Conservation (phyloP, 768 basidiomycete genomes). For the Fistulinella prunicolor region DNA sequence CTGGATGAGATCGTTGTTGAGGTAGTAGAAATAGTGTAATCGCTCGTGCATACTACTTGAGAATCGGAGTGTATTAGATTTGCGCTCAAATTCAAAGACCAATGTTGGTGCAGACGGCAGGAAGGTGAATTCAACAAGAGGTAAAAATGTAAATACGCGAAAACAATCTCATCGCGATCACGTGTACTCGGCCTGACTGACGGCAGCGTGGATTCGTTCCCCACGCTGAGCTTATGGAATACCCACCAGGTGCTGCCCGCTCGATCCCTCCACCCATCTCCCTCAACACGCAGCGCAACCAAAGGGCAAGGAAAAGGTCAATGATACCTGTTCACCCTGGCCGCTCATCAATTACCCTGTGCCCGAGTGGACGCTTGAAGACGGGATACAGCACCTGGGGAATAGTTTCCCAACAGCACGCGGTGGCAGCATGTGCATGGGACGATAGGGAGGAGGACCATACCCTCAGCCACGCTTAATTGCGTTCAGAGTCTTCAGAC, state of each 20-base stretch:
- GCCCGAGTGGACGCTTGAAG: slow-evolving; percentile 69
- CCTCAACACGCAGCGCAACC: slow-evolving; percentile 20
- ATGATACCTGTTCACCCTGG: slow-evolving; percentile 73
- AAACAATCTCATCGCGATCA: too few species aligned
- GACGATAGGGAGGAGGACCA: slow-evolving; percentile 6
- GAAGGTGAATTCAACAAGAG: too few species aligned
- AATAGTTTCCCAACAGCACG: slow-evolving; percentile 30
- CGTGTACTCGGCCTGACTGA: too few species aligned
- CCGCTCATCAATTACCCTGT: slow-evolving; percentile 66
- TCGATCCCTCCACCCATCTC: slow-evolving; percentile 57
- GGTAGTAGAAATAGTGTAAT: neutral
- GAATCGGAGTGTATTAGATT: too few species aligned
- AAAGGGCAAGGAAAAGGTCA: slow-evolving; percentile 18
- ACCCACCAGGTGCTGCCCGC: slow-evolving; percentile 4
- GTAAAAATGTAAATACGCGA: too few species aligned
- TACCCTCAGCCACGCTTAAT: slow-evolving; percentile 2
- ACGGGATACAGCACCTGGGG: slow-evolving; percentile 58
- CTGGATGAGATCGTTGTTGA: neutral
- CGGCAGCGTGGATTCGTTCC: too few species aligned
- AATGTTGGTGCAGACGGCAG: too few species aligned
- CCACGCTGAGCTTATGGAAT: too few species aligned
- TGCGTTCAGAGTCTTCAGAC: too few species aligned
- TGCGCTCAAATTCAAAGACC: too few species aligned
- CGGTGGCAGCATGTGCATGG: neutral
- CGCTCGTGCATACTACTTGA: too few species aligned